These are phyloP conservation scores for Orbilia javanica DNA, from an alignment of 2,329 filamentous ascomycete genomes.

Conservation along the genomic window DNA sequence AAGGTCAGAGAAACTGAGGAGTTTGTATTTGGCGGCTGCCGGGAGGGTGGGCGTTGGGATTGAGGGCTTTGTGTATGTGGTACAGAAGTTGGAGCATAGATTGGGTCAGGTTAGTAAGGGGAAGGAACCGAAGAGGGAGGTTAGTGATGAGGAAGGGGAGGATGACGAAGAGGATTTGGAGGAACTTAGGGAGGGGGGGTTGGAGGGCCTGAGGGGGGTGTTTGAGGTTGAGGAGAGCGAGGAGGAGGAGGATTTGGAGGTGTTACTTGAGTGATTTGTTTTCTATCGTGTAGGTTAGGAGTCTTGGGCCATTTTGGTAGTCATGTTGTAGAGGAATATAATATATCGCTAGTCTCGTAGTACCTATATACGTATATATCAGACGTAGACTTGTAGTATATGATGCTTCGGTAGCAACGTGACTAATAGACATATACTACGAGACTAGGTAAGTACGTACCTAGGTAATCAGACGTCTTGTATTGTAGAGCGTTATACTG, in stretches of 20 bases:
- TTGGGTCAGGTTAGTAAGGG: conserved; percentile 16
- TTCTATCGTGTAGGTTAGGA: too few species aligned
- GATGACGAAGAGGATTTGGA: conserved; percentile 7
- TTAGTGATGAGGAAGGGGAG: conserved; percentile 13
- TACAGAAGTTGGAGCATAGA: conserved; percentile 50
- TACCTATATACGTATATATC: too few species aligned
- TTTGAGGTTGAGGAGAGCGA: background rate
- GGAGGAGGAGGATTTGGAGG: background rate
- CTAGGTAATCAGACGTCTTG: too few species aligned
- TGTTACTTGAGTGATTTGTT: background rate
- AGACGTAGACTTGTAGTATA: too few species aligned
- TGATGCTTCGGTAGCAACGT: too few species aligned
- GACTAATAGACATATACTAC: too few species aligned
- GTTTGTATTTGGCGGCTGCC: conserved; percentile 32
- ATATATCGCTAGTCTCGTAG: too few species aligned
- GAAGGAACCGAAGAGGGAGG: conserved; percentile 8
- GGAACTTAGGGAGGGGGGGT: background rate
- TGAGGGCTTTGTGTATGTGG: conserved; percentile 39
- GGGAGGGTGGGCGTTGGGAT: conserved; percentile 24
- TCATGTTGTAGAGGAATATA: background rate
- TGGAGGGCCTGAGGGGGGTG: background rate
- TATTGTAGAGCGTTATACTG: too few species aligned
- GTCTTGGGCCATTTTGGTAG: too few species aligned
- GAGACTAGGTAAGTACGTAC: too few species aligned
- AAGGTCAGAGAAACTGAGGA: conserved; percentile 26